These are phyloP conservation scores for Grigorovia yakushimaensis DNA, from an alignment of 805 yeast genomes.

Conservation along the genomic window DNA sequence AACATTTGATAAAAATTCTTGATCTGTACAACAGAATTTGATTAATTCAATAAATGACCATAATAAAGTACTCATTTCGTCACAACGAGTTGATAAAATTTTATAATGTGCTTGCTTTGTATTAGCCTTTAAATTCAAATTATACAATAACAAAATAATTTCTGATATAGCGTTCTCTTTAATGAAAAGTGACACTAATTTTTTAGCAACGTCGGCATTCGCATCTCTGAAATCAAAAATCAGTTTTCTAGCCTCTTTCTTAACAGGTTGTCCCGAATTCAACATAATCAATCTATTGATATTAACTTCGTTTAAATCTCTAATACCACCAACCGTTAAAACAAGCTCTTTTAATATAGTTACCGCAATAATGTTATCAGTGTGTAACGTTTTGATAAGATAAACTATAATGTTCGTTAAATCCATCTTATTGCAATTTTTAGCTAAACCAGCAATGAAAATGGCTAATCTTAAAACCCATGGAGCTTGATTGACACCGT, in stretches of 20 bases:
- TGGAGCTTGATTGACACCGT: slow-evolving; percentile 69
- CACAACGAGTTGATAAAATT: slow-evolving; percentile 59
- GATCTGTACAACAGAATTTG: slow-evolving; percentile 36
- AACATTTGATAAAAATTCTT: slow-evolving; percentile 30
- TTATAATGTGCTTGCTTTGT: slow-evolving; percentile 47
- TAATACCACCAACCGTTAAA: slow-evolving; percentile 70
- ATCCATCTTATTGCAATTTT: slow-evolving; percentile 45
- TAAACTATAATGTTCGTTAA: slow-evolving; percentile 51
- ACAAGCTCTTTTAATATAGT: slow-evolving; percentile 60
- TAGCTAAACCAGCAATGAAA: slow-evolving; percentile 66
- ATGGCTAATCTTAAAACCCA: slow-evolving; percentile 82
- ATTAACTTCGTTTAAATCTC: slow-evolving; percentile 57
- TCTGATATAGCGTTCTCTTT: slow-evolving; percentile 45
- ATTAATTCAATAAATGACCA: slow-evolving; percentile 55
- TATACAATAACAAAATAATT: slow-evolving; percentile 53
- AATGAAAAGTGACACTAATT: slow-evolving; percentile 39
- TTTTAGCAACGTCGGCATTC: slow-evolving; percentile 37
- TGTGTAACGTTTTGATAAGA: slow-evolving; percentile 52
- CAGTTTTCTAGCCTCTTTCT: slow-evolving; percentile 42
- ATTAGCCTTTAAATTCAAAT: slow-evolving; percentile 32
- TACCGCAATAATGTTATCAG: slow-evolving; percentile 48
- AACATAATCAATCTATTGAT: slow-evolving; percentile 53
- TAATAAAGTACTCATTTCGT: slow-evolving; percentile 58
- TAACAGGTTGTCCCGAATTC: slow-evolving; percentile 54
- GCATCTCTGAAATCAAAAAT: slow-evolving; percentile 44